Conservation (phyloP, 257 asterid genomes). For the Primulina huaijiensis region DNA sequence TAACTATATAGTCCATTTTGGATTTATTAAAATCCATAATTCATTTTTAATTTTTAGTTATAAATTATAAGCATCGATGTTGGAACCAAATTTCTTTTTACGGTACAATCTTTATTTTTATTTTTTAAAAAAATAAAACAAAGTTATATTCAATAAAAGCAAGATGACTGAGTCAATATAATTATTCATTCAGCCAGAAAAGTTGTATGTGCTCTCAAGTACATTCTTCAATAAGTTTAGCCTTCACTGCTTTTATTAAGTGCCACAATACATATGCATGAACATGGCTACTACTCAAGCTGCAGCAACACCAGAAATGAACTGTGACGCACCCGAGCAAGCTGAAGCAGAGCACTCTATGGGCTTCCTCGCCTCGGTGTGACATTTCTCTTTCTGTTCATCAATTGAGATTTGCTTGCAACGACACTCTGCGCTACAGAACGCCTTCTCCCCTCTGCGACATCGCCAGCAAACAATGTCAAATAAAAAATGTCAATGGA, state of each 20-base stretch:
- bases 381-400: conserved; percentile 44
- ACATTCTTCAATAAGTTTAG: background rate
- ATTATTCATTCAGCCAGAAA: background rate
- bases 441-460: conserved; percentile 64
- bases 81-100: too few species aligned
- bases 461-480: conserved; percentile 7
- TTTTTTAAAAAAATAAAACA: too few species aligned
- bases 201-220: background rate
- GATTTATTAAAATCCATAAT: too few species aligned
- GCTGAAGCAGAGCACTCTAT: conserved; percentile 53
- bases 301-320: conserved; percentile 55
- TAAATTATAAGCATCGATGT: too few species aligned
- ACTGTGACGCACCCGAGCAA: conserved; percentile 50
- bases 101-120: too few species aligned
- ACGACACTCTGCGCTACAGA: conserved; percentile 59
- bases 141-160: too few species aligned
- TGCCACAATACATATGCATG: background rate
- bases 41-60: too few species aligned
- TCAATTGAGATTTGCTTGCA: conserved; percentile 44
- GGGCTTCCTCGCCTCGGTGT: conserved; percentile 36
- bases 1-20: too few species aligned
- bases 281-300: conserved; percentile 34
- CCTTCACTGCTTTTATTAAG: background rate
- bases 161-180: background rate
- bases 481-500: background rate